phyloP scores from a whole-genome alignment of 768 basidiomycete genomes.

The Boletus sp. region DNA sequence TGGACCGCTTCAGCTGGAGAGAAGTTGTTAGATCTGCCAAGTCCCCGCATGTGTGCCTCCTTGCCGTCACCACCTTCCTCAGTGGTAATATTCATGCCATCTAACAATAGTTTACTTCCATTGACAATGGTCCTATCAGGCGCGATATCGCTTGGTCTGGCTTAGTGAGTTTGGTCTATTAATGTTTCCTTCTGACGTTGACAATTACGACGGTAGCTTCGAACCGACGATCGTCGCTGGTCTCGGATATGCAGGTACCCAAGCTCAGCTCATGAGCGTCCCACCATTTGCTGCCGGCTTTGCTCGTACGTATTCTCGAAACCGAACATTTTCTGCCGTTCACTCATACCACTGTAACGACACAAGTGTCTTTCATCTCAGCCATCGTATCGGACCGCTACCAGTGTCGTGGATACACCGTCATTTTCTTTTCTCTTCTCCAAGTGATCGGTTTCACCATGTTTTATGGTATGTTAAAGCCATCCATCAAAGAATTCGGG shows the following conservation, averaged over 20 bases:
- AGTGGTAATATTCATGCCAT: conserved; percentile 38
- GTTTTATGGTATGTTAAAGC: conserved; percentile 44
- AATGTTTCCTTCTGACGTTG: too few relatives aligned
- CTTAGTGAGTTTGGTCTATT: conserved; percentile 19
- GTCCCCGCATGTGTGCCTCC: conserved; percentile 51
- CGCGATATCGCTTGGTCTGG: conserved; percentile 11
- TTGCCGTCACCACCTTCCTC: conserved; percentile 36
- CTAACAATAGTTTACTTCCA: neutral
- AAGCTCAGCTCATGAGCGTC: conserved; percentile 44
- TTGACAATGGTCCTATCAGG: conserved; percentile 15
- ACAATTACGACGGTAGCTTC: conserved; percentile 23
- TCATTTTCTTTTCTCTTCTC: conserved; percentile 44
- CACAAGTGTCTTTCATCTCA: conserved; percentile 35
- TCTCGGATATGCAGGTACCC: too few relatives aligned
- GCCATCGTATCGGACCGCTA: conserved; percentile 56
- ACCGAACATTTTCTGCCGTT: too few relatives aligned
- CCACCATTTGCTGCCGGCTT: conserved; percentile 50
- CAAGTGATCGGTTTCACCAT: conserved; percentile 51
- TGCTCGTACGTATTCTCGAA: conserved; percentile 34
- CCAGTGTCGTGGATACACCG: conserved; percentile 46
- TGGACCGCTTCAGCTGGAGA: conserved; percentile 53
- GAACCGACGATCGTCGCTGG: too few relatives aligned
- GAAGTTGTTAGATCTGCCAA: conserved; percentile 50
- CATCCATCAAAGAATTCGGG: neutral
- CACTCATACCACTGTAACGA: too few relatives aligned